These are phyloP conservation scores for Nitzschia sp. DNA, from an alignment of 108 stramenopile species.

Conservation along the genomic window DNA sequence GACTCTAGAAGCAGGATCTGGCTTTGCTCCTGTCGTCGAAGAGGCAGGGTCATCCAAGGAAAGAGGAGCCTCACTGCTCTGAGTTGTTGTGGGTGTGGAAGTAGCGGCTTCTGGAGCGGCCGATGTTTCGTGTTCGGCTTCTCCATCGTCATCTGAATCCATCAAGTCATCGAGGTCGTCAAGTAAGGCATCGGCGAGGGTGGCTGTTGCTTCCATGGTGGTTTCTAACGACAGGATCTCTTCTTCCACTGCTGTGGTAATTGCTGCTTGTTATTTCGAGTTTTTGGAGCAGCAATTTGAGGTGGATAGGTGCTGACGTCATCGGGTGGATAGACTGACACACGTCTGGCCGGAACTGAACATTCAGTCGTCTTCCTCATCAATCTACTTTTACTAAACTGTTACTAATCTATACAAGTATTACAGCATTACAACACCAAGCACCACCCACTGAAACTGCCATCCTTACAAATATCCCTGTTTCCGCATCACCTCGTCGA, in stretches of 20 bases:
- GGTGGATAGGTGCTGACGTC: too few species aligned
- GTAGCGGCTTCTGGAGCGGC: conserved; percentile 55
- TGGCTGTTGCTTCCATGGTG: conserved; percentile 50
- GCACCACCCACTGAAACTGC: too few species aligned
- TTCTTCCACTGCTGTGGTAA: too few species aligned
- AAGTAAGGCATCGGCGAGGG: conserved; percentile 70
- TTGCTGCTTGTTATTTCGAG: too few species aligned
- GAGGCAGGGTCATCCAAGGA: background rate
- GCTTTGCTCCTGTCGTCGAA: background rate
- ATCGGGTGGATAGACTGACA: too few species aligned
- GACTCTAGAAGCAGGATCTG: background rate
- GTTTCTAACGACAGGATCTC: background rate
- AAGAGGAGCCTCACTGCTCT: background rate
- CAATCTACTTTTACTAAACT: too few species aligned
- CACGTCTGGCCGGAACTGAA: too few species aligned
- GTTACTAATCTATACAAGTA: too few species aligned
- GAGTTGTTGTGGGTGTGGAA: conserved; percentile 34
- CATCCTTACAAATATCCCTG: too few species aligned
- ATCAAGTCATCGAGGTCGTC: conserved; percentile 84
- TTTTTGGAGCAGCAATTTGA: too few species aligned
- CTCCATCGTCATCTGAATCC: conserved; percentile 66
- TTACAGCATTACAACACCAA: too few species aligned
- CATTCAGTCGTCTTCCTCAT: too few species aligned
- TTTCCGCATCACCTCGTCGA: background rate
- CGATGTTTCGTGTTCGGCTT: conserved; percentile 52